A percentile compares a stretch with the other conserved stretches of the same genome.
phyloP scores from a whole-genome alignment of 108 stramenopile species.

The Ochromonas danica region DNA sequence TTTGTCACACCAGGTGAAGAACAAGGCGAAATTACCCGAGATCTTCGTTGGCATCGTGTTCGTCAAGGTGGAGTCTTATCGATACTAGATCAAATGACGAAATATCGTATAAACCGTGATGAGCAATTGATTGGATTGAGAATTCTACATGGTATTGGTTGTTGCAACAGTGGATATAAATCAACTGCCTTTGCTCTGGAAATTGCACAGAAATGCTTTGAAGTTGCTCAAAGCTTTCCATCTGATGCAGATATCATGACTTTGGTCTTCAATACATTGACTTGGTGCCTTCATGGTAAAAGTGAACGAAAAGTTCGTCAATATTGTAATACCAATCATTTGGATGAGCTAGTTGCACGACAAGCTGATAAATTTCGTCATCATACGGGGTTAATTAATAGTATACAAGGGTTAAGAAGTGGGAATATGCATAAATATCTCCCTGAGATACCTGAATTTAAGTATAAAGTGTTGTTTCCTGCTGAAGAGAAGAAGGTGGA shows the following conservation, averaged over 20 bases:
- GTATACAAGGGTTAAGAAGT: background rate
- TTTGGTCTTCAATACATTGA: background rate
- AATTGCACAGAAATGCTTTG: background rate
- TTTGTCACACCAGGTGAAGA: constrained; percentile 9
- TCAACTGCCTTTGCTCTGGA: background rate
- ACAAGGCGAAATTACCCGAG: background rate
- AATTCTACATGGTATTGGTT: background rate
- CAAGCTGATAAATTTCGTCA: background rate
- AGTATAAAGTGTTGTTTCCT: background rate
- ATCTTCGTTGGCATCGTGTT: background rate
- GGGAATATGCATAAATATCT: background rate
- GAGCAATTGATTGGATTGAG: background rate
- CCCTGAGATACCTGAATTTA: background rate
- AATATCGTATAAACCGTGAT: background rate
- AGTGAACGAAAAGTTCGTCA: background rate
- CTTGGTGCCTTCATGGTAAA: background rate
- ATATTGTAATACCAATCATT: background rate
- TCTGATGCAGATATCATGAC: background rate
- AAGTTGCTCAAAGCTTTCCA: background rate
- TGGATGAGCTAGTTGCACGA: background rate
- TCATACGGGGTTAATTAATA: background rate
- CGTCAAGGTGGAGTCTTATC: background rate
- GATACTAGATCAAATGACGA: background rate
- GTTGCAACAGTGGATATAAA: background rate
- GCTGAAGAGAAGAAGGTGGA: background rate